Base-by-base conservation (phyloP, 495 filamentous ascomycete genomes). In the Lineolata rhizophorae region DNA sequence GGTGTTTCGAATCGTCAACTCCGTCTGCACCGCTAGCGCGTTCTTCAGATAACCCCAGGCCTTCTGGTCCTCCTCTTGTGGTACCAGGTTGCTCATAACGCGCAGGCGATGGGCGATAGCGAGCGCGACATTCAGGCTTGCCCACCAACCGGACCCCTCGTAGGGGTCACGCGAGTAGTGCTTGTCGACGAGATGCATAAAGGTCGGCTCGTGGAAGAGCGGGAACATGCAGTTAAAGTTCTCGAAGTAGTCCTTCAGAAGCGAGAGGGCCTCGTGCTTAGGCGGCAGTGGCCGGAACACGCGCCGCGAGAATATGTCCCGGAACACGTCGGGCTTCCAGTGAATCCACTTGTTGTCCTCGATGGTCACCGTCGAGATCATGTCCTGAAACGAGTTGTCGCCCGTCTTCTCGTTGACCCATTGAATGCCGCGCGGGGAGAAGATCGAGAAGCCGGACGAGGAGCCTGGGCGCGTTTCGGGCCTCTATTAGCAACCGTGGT, bases 171-270 rank as follows among this genome's bases (percentile, higher is more conserved):
- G 56, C 11, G 83, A 84, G 53, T 94, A 97, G 43, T 95, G 83
- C 39, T 73, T 70, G 41, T 93, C 80, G 14, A 94, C 80, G 10
- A 95, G 56, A 46, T 91, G 80, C 78, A 94, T 93, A 46, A 97
- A 97, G 0, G 87, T 94, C 10, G 85, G 82, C 50, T 94, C 82
- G 48, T 97, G 87, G 48, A 91, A 97, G 2, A 97, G 62, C 27
- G 87, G 87, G 48, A 95, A 91, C 66, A 94, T 79, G 69, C 81
- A 82, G 56, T 97, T 97, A 60, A 97, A 94, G 51, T 93, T 92
- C 46, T 84, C 78, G 43, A 97, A 97, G 49, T 71, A 97, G 47
- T 97, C 87, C 50, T 76, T 82, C 35, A 87, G 68, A 28, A 91
- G 61, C 6, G 77, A 85, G 30, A 79, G 46, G 15, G 74, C 76